Evolutionary conservation across 345 rosid species (phyloP), one percentile per base, ranked within the genome.

Genomic region (Bruguiera sexangula): DNA sequence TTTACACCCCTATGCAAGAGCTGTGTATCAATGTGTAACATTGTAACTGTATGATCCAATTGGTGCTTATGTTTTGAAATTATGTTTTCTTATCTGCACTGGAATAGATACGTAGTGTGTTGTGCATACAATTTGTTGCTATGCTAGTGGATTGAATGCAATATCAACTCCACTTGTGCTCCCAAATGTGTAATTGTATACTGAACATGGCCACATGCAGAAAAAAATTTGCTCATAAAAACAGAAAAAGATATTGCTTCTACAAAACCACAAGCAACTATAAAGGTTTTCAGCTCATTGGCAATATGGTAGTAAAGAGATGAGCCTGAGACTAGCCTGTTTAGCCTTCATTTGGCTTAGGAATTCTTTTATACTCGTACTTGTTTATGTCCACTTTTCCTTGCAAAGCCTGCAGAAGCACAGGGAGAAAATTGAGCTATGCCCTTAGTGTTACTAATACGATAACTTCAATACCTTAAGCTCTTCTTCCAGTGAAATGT

Each of bases 351-450:
- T 72, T 85, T 22, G 82, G 90, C 85, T 73, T 85, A 13, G 97
- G 98, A 76, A 91, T 90, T 80, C 72, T 88, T 83, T 87, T 87
- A 85, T 95, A 87, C 82, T 91, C 96, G 4, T 84, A 92, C 37
- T 85, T 51, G 82, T 88, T 82, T 71, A 85, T 95, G 80, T 92
- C 88, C 61, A 95, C 83, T 82, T 95, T 92, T 76, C 58, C 83
- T 77, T 87, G 85, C 80, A 90, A 82, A 72, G 92, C 89, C 96
- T 95, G 79, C 7, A 43, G 24, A 61, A 48, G 48, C 27, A 73
- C 46, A 63, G 53, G 43, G 34, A 56, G 1, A 27, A 7, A 64
- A 34, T 54, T 64, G 66, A 73, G 63, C 60, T 22, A 60, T 22
- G 57, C 62, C 29, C 18, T n/a, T 24, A 15, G 7, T 64, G 11